Evolutionary conservation across 1,284 basidiomycete genomes (phyloP).

Genomic region (Sutorius eximius): DNA sequence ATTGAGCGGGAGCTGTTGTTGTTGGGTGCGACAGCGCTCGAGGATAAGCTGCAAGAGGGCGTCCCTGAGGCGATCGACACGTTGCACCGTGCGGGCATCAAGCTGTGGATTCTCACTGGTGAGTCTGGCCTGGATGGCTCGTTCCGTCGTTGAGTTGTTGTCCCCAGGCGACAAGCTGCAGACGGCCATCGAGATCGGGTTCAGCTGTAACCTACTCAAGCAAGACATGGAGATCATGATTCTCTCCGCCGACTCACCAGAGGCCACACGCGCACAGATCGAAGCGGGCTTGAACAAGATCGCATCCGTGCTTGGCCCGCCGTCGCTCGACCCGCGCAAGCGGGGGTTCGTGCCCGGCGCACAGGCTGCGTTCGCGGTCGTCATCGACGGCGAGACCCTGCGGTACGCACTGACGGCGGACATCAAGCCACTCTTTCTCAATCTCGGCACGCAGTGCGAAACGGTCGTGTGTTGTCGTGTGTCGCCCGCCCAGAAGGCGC

Average conservation of each 20-base stretch:
- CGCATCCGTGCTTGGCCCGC: constrained; percentile 72
- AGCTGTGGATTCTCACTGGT: constrained; percentile 94
- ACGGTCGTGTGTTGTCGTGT: constrained; percentile 98
- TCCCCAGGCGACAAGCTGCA: constrained; percentile 88
- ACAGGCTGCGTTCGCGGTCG: constrained; percentile 83
- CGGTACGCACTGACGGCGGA: constrained; percentile 77
- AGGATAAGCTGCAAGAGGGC: constrained; percentile 96
- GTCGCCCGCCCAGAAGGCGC: constrained; percentile 93
- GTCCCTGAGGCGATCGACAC: constrained; percentile 95
- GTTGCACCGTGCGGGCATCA: constrained; percentile 92
- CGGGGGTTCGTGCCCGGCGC: constrained; percentile 69
- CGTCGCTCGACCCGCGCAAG: constrained; percentile 53
- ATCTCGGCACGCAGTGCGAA: constrained; percentile 92
- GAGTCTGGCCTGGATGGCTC: constrained; percentile 16
- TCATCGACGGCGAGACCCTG: constrained; percentile 95
- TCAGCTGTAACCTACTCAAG: constrained; percentile 91
- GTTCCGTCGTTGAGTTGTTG: not conserved
- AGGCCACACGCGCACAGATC: constrained; percentile 81
- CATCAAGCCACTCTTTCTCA: constrained; percentile 86
- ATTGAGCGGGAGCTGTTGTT: constrained; percentile 84
- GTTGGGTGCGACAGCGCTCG: constrained; percentile 92
- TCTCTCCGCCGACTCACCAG: constrained; percentile 79
- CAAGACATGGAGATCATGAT: constrained; percentile 96
- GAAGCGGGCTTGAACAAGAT: constrained; percentile 96
- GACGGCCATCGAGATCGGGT: constrained; percentile 95